Conservation (phyloP, 305 asterid species). For the Ilex paraguariensis region DNA sequence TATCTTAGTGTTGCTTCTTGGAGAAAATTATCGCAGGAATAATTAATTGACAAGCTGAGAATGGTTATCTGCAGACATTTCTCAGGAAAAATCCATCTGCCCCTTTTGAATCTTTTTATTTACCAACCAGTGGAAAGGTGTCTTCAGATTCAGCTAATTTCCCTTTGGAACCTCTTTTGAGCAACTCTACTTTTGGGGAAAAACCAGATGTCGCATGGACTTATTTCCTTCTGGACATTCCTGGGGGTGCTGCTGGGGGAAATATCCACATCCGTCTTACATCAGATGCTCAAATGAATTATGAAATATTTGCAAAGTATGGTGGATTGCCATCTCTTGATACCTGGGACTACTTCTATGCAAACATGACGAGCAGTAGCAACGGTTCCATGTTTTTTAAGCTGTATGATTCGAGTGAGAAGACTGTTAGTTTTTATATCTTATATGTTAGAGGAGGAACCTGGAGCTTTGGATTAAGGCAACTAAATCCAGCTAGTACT, state of each 20-base stretch:
- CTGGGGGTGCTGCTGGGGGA: conserved; percentile 78
- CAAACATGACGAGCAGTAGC: conserved; percentile 70
- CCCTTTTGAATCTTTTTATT: conserved; percentile 78
- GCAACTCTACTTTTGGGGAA: conserved; percentile 49
- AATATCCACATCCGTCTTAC: conserved; percentile 60
- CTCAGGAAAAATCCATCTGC: conserved; percentile 48
- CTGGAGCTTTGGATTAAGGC: conserved; percentile 84
- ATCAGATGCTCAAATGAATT: conserved; percentile 46
- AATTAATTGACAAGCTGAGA: conserved; percentile 21
- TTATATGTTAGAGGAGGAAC: conserved; percentile 73
- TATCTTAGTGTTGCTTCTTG: neutral
- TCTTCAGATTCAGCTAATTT: conserved; percentile 51
- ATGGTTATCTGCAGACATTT: conserved; percentile 59
- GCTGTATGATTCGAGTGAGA: conserved; percentile 60
- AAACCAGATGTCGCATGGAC: conserved; percentile 54
- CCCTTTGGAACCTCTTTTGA: conserved; percentile 73
- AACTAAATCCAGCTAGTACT: conserved; percentile 25
- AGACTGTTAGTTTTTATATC: conserved; percentile 60
- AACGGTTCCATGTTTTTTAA: conserved; percentile 85
- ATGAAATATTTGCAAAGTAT: conserved; percentile 73
- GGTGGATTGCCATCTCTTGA: conserved; percentile 82
- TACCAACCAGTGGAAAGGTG: conserved; percentile 47
- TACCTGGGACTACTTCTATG: conserved; percentile 77
- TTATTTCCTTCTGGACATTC: conserved; percentile 73
- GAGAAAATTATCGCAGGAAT: neutral